phyloP scores from a whole-genome alignment of 495 filamentous ascomycete genomes.

The Mycothermus thermophilus region DNA sequence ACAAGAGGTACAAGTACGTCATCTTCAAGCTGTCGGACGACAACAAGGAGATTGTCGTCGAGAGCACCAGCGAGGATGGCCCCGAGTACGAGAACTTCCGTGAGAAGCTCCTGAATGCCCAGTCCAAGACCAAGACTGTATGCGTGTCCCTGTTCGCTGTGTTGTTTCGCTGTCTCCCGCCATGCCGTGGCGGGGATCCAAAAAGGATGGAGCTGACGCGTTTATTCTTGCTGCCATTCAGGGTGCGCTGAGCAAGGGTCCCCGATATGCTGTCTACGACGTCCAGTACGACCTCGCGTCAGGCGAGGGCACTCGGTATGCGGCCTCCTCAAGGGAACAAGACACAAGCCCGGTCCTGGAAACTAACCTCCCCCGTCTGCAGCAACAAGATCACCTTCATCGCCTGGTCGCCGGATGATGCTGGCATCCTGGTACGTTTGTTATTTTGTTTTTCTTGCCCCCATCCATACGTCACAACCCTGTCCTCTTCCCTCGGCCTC shows the following conservation, averaged over 20 bases:
- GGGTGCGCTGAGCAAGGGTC: conserved; percentile 54
- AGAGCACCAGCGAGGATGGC: conserved; percentile 44
- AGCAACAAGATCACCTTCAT: conserved; percentile 97
- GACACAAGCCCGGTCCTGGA: not conserved
- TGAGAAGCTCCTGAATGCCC: conserved; percentile 57
- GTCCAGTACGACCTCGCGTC: conserved; percentile 67
- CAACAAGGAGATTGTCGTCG: conserved; percentile 78
- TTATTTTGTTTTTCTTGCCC: not conserved
- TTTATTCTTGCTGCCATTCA: conserved; percentile 16
- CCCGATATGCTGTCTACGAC: conserved; percentile 85
- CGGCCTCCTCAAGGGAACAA: not conserved
- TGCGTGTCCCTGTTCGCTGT: no score
- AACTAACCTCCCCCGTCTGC: conserved; percentile 13
- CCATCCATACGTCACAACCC: not conserved
- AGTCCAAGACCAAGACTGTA: conserved; percentile 30
- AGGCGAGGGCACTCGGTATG: conserved; percentile 73
- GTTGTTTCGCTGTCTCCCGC: not conserved
- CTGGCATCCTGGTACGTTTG: conserved; percentile 60
- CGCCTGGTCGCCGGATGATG: conserved; percentile 79
- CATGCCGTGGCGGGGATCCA: not conserved
- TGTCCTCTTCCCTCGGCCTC: no score
- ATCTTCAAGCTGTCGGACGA: conserved; percentile 95
- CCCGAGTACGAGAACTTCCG: conserved; percentile 65
- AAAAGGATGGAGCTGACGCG: no score
- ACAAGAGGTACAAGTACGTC: conserved; percentile 81